Percentiles rank a stretch among this genome's conserved stretches.
phyloP scores from a whole-genome alignment of 2,329 filamentous ascomycete species.

The Trichophyton benhamiae region DNA sequence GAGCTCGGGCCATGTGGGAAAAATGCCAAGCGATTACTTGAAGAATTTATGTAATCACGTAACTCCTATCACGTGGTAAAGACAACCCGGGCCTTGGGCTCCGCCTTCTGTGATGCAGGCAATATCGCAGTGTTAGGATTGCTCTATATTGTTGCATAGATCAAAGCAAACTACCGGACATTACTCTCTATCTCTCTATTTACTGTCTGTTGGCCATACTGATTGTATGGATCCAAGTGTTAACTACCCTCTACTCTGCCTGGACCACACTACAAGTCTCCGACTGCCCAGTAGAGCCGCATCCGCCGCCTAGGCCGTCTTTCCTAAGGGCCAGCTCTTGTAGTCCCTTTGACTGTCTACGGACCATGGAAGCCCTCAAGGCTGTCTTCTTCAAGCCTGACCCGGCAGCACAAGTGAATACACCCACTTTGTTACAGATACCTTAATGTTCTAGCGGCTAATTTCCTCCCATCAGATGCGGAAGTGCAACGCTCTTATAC shows the following conservation, averaged over 20 bases:
- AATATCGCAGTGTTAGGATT: not conserved
- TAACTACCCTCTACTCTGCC: not conserved
- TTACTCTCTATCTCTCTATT: not conserved
- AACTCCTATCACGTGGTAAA: not conserved
- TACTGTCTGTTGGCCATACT: not conserved
- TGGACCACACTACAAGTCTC: not conserved
- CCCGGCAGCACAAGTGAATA: constrained; percentile 74
- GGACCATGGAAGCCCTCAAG: constrained; percentile 71
- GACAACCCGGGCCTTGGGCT: not conserved
- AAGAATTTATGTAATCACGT: not conserved
- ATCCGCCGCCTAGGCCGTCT: not conserved
- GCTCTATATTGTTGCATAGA: not conserved
- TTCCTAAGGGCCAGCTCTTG: not conserved
- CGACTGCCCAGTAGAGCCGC: not conserved
- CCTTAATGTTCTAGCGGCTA: constrained; percentile 6
- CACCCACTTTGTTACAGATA: constrained; percentile 19
- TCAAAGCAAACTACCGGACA: not conserved
- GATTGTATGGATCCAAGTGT: not conserved
- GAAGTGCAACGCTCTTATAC: constrained; percentile 87
- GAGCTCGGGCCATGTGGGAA: not conserved
- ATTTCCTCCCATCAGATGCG: constrained; percentile 52
- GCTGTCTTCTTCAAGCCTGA: constrained; percentile 84
- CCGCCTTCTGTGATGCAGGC: not conserved
- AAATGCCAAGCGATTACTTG: not conserved
- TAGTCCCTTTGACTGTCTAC: not conserved